These are phyloP conservation scores for Apiospora rasikravindrae DNA, from an alignment of 2,329 filamentous ascomycete genomes.

Conservation along the genomic window DNA sequence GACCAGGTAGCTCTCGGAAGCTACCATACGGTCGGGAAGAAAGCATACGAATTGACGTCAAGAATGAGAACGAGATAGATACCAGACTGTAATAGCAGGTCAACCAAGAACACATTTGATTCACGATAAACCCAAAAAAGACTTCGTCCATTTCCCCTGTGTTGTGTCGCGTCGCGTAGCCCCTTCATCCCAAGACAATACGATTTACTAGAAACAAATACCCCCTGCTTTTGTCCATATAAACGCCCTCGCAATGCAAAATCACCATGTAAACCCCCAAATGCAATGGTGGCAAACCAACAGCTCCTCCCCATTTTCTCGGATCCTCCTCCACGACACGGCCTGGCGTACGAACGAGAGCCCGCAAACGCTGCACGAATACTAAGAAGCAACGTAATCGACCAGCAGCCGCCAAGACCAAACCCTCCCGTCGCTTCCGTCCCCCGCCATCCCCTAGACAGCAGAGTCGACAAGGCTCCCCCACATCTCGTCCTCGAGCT, in stretches of 20 bases:
- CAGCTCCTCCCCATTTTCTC: not conserved
- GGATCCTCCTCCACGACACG: not conserved
- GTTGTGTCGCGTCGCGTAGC: not conserved
- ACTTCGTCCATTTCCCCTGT: not conserved
- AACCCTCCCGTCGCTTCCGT: not conserved
- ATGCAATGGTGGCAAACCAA: not conserved
- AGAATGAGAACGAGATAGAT: not conserved
- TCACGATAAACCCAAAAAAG: not conserved
- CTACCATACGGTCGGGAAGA: constrained; percentile 18
- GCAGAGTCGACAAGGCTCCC: constrained; percentile 73
- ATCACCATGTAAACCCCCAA: not conserved
- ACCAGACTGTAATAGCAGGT: not conserved
- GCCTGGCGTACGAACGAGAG: not conserved
- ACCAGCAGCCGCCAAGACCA: not conserved
- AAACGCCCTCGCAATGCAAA: constrained; percentile 7
- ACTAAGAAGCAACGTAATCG: not conserved
- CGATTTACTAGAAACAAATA: not conserved
- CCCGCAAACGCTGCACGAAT: not conserved
- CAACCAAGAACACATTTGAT: not conserved
- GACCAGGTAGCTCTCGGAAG: not conserved
- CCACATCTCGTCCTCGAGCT: constrained; percentile 74
- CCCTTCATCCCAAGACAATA: not conserved
- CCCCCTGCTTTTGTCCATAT: not conserved
- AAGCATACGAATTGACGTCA: constrained; percentile 23
- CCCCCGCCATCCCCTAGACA: constrained; percentile 48